These are phyloP conservation scores for Graphilbum fragrans DNA, from an alignment of 2,329 filamentous ascomycete species.

Conservation along the genomic window DNA sequence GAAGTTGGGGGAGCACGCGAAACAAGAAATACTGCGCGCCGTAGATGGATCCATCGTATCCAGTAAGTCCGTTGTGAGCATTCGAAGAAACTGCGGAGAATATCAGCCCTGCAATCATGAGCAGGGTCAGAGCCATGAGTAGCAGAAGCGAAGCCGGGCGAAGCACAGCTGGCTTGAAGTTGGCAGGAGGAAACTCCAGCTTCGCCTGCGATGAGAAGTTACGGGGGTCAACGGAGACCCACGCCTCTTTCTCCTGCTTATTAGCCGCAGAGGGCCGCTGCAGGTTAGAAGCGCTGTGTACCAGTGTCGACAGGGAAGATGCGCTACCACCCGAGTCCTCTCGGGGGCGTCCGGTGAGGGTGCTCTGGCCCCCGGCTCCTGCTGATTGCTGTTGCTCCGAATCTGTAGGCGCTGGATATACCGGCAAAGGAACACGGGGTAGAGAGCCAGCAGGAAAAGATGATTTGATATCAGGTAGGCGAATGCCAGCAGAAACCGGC, in stretches of 20 bases:
- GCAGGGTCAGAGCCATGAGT: constrained; percentile 47
- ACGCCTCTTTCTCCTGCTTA: constrained; percentile 6
- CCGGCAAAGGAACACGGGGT: too few species aligned
- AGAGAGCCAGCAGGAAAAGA: too few species aligned
- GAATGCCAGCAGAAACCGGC: too few species aligned
- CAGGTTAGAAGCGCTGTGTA: constrained; percentile 1
- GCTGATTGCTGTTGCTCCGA: too few species aligned
- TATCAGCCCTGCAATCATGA: constrained; percentile 62
- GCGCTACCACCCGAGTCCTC: too few species aligned
- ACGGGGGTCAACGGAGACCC: constrained; percentile 5
- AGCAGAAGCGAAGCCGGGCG: constrained; percentile 51
- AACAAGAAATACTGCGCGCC: constrained; percentile 74
- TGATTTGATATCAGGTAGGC: too few species aligned
- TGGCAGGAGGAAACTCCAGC: constrained; percentile 28
- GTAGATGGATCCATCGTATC: constrained; percentile 54
- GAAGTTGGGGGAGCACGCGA: constrained; percentile 68
- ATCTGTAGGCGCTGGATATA: too few species aligned
- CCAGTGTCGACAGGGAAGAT: constrained; percentile 10
- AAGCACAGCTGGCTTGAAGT: constrained; percentile 60
- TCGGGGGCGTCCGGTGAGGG: too few species aligned
- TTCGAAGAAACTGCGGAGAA: constrained; percentile 61
- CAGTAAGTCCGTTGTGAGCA: constrained; percentile 49
- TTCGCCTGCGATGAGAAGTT: constrained; percentile 3
- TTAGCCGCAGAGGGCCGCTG: constrained; percentile 2
- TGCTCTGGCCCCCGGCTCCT: too few species aligned